Percentiles rank a stretch among this genome's conserved stretches.
Evolutionary conservation across 306 rosid genomes (phyloP).

Genomic region (Inga laurina): DNA sequence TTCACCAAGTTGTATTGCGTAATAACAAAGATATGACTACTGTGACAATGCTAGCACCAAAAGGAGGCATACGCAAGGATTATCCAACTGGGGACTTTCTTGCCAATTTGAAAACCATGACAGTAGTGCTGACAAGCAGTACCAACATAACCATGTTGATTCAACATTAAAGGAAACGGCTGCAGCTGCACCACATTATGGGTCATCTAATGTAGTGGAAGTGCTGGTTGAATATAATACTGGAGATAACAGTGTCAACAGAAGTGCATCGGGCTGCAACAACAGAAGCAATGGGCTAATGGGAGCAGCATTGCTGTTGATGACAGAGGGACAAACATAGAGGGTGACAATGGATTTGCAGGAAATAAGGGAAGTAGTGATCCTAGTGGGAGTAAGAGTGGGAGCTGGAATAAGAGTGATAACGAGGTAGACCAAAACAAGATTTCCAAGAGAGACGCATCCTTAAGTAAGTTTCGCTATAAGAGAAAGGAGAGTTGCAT

Average conservation of each 20-base stretch:
- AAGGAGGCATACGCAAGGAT: slow-evolving; percentile 41
- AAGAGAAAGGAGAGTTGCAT: slow-evolving; percentile 79
- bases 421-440: slow-evolving; percentile 53
- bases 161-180: slow-evolving; percentile 55
- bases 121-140: slow-evolving; percentile 44
- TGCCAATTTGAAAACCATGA: slow-evolving; percentile 42
- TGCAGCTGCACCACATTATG: slow-evolving; percentile 58
- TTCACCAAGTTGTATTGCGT: slow-evolving; percentile 44
- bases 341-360: slow-evolving; percentile 48
- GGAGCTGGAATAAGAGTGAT: slow-evolving; percentile 33
- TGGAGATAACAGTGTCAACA: slow-evolving; percentile 55
- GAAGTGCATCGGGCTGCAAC: slow-evolving; percentile 77
- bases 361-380: slow-evolving; percentile 67
- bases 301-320: slow-evolving; percentile 55
- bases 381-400: slow-evolving; percentile 56
- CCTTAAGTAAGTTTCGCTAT: slow-evolving; percentile 65
- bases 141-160: slow-evolving; percentile 44
- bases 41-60: slow-evolving; percentile 41
- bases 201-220: slow-evolving; percentile 62
- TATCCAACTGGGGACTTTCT: slow-evolving; percentile 46
- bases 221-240: slow-evolving; percentile 54
- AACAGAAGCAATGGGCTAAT: slow-evolving; percentile 70
- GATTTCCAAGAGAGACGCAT: slow-evolving; percentile 54
- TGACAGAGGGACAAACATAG: slow-evolving; percentile 55
- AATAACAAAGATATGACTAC: slow-evolving; percentile 36